Evolutionary conservation across 352 stramenopile species (phyloP).

Genomic region (Phytopythium boreale): DNA sequence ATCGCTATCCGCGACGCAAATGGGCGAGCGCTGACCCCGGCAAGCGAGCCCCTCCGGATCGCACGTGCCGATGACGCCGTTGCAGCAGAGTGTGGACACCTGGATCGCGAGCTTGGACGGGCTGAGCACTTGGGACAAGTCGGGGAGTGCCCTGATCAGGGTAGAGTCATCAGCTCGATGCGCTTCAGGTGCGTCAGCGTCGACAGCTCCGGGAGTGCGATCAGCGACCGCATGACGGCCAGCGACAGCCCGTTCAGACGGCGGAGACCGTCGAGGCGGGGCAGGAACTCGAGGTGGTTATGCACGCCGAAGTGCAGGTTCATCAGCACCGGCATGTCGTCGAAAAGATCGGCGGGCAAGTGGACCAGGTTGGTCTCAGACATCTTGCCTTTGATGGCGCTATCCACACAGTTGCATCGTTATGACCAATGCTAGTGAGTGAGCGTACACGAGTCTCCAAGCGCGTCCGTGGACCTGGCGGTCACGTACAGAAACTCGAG

Average conservation of each 20-base stretch:
- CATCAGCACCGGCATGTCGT: conserved; percentile 9
- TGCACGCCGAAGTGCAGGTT: conserved; percentile 15
- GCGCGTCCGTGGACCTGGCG: not conserved
- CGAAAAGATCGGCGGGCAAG: conserved; percentile 14
- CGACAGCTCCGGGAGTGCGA: conserved; percentile 6
- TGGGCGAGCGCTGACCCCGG: not conserved
- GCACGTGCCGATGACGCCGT: conserved; percentile 16
- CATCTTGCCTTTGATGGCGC: conserved; percentile 10
- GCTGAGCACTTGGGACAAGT: conserved; percentile 1
- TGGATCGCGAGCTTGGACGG: conserved; percentile 10
- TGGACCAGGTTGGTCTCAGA: conserved; percentile 3
- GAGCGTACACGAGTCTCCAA: not conserved
- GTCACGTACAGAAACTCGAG: conserved; percentile 13
- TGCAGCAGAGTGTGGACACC: conserved; percentile 14
- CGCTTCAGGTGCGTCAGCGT: conserved; percentile 5
- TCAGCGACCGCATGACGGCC: not conserved
- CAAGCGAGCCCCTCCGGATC: not conserved
- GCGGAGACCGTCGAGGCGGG: conserved; percentile 11
- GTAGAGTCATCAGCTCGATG: conserved; percentile 7
- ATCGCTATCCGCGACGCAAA: not conserved
- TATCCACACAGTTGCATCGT: not conserved
- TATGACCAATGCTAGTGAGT: not conserved
- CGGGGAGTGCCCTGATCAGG: conserved; percentile 3
- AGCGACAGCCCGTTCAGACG: conserved; percentile 13
- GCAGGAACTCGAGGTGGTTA: not conserved